phyloP scores from a whole-genome alignment of 1,139 yeast genomes.

The Lodderomyces pseudojiufengensis region DNA sequence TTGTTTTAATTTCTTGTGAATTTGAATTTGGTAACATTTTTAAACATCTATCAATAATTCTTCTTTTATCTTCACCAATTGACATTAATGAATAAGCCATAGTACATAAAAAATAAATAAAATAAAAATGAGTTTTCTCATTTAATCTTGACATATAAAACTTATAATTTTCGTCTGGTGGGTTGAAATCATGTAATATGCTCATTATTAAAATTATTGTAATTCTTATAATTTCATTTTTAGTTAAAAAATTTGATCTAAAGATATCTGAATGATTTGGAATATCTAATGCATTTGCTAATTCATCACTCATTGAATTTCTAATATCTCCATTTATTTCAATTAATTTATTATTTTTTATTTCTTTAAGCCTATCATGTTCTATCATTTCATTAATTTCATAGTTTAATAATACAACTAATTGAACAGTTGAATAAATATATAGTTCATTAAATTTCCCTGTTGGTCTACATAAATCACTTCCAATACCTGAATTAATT shows the following conservation, averaged over 20 bases:
- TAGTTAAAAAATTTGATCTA: constrained; percentile 3
- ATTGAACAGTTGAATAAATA: constrained; percentile 25
- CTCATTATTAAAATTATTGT: constrained; percentile 5
- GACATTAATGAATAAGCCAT: background rate
- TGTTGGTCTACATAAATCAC: constrained; percentile 15
- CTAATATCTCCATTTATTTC: constrained; percentile 9
- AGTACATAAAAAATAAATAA: constrained; percentile 1
- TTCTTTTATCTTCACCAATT: background rate
- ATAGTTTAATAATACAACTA: constrained; percentile 23
- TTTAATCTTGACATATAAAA: background rate
- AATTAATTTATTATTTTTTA: constrained; percentile 1
- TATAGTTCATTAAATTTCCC: constrained; percentile 24
- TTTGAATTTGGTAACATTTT: constrained; percentile 2
- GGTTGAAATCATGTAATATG: constrained; percentile 3
- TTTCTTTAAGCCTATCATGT: too few species aligned
- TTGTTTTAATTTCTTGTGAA: background rate
- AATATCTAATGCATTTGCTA: background rate
- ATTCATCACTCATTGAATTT: constrained; percentile 2
- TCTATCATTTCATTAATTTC: constrained; percentile 15
- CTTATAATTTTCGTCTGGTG: background rate
- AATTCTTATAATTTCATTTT: constrained; percentile 15
- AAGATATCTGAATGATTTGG: constrained; percentile 1
- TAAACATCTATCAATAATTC: background rate
- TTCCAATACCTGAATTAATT: constrained; percentile 21
- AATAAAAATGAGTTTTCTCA: constrained; percentile 3